Conservation (phyloP, 352 stramenopile species). For the Phytophthora agathidicida region DNA sequence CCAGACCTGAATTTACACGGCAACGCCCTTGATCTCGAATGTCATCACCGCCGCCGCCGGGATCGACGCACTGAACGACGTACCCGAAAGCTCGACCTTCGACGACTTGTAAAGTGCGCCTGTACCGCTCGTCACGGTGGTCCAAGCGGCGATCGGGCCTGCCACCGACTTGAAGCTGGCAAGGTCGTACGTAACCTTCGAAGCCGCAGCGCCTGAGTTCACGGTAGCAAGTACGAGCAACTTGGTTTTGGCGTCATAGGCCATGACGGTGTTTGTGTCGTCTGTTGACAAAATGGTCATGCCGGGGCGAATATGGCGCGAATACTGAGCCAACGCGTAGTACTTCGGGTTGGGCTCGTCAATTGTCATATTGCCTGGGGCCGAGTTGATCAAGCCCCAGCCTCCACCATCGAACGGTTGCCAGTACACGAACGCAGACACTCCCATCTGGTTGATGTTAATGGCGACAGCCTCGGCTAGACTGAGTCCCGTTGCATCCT, state of each 20-base stretch:
- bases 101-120: conserved; percentile 41
- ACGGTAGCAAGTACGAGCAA: conserved; percentile 55
- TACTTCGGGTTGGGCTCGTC: conserved; percentile 55
- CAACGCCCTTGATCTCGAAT: conserved; percentile 38
- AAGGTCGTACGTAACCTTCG: conserved; percentile 49
- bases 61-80: conserved; percentile 37
- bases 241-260: conserved; percentile 34
- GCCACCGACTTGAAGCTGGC: conserved; percentile 36
- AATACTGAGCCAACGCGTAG: conserved; percentile 63
- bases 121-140: conserved; percentile 49
- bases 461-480: conserved; percentile 56
- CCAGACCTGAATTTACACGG: conserved; percentile 16
- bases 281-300: conserved; percentile 53
- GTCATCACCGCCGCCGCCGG: conserved; percentile 48
- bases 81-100: conserved; percentile 31
- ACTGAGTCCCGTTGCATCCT: conserved; percentile 46
- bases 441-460: conserved; percentile 65
- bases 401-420: conserved; percentile 55
- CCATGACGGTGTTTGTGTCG: conserved; percentile 48
- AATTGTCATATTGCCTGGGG: conserved; percentile 44
- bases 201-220: conserved; percentile 34
- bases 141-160: conserved; percentile 41
- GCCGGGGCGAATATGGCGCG: conserved; percentile 63
- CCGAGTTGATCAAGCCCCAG: conserved; percentile 60
- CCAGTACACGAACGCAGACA: conserved; percentile 73